A percentile compares a stretch with the other conserved stretches of the same genome.
These are phyloP conservation scores for Chlamydomonas sphaeroides DNA, from an alignment of 139 green algal genomes.

Conservation along the genomic window DNA sequence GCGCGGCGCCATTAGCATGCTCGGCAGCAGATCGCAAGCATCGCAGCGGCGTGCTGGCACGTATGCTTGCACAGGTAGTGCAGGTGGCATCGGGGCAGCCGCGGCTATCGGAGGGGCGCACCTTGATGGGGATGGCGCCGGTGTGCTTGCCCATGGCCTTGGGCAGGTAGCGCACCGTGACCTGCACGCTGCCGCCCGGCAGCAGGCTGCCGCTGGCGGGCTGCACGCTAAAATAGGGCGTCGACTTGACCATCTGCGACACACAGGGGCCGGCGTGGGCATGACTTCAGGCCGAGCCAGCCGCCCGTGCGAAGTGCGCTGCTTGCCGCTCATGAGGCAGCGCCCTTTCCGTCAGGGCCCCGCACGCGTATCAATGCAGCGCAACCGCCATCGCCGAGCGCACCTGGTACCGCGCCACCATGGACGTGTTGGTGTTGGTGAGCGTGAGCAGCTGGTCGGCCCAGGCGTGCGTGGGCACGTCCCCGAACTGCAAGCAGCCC, in stretches of 20 bases:
- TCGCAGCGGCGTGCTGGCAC: too few relatives aligned
- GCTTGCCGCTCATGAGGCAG: too few relatives aligned
- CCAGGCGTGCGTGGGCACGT: constrained; percentile 49
- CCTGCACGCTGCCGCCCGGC: constrained; percentile 42
- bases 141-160: constrained; percentile 56
- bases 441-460: constrained; percentile 59
- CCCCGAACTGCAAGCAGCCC: constrained; percentile 48
- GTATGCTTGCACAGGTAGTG: too few relatives aligned
- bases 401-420: constrained; percentile 37
- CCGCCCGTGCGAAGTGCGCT: too few relatives aligned
- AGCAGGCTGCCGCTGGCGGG: constrained; percentile 42
- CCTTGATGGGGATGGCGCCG: constrained; percentile 30
- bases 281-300: too few relatives aligned
- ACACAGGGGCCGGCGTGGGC: too few relatives aligned
- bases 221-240: constrained; percentile 51
- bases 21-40: too few relatives aligned
- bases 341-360: too few relatives aligned
- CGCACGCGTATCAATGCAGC: too few relatives aligned
- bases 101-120: background rate
- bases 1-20: too few relatives aligned
- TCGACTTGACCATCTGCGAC: constrained; percentile 30
- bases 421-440: constrained; percentile 51
- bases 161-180: constrained; percentile 56
- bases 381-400: constrained; percentile 20
- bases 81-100: too few relatives aligned